phyloP scores from a whole-genome alignment of 2,329 filamentous ascomycete genomes.

The Cercospora sp. region DNA sequence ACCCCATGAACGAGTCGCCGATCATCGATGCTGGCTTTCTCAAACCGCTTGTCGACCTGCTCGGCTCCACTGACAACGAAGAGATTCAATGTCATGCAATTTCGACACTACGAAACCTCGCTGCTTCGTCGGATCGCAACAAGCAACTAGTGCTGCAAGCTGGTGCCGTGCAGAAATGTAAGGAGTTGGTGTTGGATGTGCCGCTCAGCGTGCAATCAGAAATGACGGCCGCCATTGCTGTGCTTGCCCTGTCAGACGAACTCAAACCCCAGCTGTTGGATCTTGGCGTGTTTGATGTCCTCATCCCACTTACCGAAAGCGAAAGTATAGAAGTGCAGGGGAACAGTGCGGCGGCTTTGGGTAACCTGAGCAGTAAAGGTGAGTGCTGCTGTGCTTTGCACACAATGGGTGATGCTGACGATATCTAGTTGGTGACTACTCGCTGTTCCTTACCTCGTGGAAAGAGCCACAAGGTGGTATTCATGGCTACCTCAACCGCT shows the following conservation, averaged over 20 bases:
- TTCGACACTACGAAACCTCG: constrained; percentile 90
- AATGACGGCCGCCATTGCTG: constrained; percentile 99
- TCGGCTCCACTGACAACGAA: constrained; percentile 95
- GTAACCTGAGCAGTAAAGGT: constrained; percentile 97
- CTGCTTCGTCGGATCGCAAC: constrained; percentile 95
- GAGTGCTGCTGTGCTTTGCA: constrained; percentile 34
- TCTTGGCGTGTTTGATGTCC: constrained; percentile 90
- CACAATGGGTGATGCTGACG: constrained; percentile 30
- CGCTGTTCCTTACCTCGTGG: constrained; percentile 95
- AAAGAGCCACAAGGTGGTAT: constrained; percentile 88
- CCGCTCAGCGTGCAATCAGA: constrained; percentile 94
- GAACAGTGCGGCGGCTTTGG: constrained; percentile 92
- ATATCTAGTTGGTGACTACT: constrained; percentile 82
- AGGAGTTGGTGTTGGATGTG: constrained; percentile 89
- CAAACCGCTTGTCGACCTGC: constrained; percentile 86
- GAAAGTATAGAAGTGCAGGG: constrained; percentile 97
- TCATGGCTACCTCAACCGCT: constrained; percentile 89
- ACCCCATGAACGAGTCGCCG: constrained; percentile 94
- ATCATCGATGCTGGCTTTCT: constrained; percentile 98
- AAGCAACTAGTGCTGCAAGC: constrained; percentile 97
- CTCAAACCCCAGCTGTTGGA: constrained; percentile 88
- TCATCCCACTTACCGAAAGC: constrained; percentile 93
- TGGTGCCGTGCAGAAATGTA: constrained; percentile 97
- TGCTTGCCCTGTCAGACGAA: constrained; percentile 91
- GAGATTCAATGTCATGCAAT: constrained; percentile 99